Evolutionary conservation across 2,329 filamentous ascomycete genomes (phyloP).

Genomic region (Sporothrix sp.): DNA sequence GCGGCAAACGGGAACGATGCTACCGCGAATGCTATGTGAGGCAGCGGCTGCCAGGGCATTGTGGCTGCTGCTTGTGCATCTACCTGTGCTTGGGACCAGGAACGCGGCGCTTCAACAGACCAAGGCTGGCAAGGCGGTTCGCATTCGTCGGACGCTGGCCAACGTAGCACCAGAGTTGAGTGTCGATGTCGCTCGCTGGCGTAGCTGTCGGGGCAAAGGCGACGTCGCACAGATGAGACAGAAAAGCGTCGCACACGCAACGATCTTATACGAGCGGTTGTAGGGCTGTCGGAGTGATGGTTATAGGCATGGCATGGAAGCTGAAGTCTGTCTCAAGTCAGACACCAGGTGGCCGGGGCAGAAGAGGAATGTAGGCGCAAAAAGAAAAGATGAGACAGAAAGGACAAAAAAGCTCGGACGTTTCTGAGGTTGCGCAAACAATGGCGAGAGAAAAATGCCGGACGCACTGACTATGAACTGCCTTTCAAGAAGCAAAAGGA

Average conservation of each 20-base stretch:
- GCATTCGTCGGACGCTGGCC: not conserved
- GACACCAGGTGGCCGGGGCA: not conserved
- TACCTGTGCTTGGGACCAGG: not conserved
- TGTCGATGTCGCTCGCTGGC: not conserved
- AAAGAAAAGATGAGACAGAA: not conserved
- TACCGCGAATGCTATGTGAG: slow-evolving; percentile 95
- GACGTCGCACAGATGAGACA: slow-evolving; percentile 8
- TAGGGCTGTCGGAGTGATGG: slow-evolving; percentile 4
- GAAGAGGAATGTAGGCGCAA: not conserved
- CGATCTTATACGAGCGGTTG: slow-evolving; percentile 6
- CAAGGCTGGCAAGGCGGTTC: not conserved
- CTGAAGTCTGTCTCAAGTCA: slow-evolving; percentile 11
- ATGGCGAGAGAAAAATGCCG: not conserved
- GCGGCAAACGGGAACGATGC: slow-evolving; percentile 91
- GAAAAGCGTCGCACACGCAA: slow-evolving; percentile 1
- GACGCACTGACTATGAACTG: too few relatives aligned
- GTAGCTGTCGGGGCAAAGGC: not conserved
- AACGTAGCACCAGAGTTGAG: not conserved
- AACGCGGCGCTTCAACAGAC: not conserved
- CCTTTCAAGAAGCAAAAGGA: too few relatives aligned
- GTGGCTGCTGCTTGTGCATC: slow-evolving; percentile 22
- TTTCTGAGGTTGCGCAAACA: not conserved
- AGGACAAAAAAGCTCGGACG: slow-evolving; percentile 4
- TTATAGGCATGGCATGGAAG: slow-evolving; percentile 7
- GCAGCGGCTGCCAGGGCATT: slow-evolving; percentile 97